Evolutionary conservation across 2,329 filamentous ascomycete species (phyloP), one percentile per base, ranked within the genome.

Genomic region (Coniochaeta sp.): DNA sequence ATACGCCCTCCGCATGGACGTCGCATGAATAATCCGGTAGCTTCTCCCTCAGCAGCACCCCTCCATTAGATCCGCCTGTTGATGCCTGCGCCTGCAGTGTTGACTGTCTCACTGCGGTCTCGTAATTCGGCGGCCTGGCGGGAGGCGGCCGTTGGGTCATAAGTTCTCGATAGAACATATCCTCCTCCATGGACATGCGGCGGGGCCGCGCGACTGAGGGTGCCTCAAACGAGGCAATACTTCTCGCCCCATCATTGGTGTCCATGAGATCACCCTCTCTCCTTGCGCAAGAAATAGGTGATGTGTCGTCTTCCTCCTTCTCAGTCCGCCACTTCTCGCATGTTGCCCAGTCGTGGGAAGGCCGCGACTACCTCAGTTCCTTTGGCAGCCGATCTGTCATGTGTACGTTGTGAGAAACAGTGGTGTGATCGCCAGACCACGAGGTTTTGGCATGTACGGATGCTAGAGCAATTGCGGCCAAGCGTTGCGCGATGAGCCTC

Each of bases 1-100:
- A 86, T 6, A 86, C 75, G 28, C 78, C 81, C 68, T 85, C 80
- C 57, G 84, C 71, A 59, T 77, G 74, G 59, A 87, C 78, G 67
- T 77, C 79, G 66, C 78, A 84, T 56, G 81, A 81, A 69, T 88
- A 88, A 26, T 70, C 66, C n/a, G 85, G 84, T 36, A 57, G 26
- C 16, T n/a, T 57, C 31, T 57, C 54, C 47, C 26, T 52, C 17
- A 34, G n/a, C 38, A 86, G 72, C 33, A 70, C 67, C 64, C 85
- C 81, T 40, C 64, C 64, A n/a, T 33, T 33, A 14, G 38, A 43
- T 38, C 55, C 38, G 33, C 56, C 34, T 12, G 26, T 24, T 31
- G 31, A 57, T 22, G 28, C 54, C 34, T 38, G 54, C n/a, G 54
- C 19, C 31, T 24, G 67, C 67, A 36, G 65, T 64, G 12, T 66